Conservation (phyloP, 2,329 filamentous ascomycete genomes). For the Nothopassalora personata region DNA sequence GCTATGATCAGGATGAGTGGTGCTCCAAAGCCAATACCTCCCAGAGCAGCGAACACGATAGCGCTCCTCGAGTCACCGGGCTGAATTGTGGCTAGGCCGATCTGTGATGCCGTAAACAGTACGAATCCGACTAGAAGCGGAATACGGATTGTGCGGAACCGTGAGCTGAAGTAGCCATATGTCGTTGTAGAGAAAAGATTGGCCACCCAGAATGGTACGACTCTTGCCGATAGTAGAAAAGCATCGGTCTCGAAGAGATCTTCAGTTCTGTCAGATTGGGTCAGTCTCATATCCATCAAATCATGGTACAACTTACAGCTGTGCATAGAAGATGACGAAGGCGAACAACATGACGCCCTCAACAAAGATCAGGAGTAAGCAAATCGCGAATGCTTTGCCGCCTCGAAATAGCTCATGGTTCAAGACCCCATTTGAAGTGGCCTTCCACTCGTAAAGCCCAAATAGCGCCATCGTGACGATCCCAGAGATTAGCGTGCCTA, state of each 20-base stretch:
- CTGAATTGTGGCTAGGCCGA: constrained; percentile 15
- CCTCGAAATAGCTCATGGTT: constrained; percentile 17
- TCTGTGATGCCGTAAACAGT: constrained; percentile 11
- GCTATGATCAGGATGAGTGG: constrained; percentile 20
- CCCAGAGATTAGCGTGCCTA: constrained; percentile 31
- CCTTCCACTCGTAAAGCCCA: constrained; percentile 21
- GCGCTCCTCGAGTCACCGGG: constrained; percentile 14
- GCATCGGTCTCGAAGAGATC: constrained; percentile 10
- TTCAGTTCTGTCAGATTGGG: background rate
- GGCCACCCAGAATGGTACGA: constrained; percentile 16
- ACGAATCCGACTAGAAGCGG: constrained; percentile 15
- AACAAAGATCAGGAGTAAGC: constrained; percentile 14
- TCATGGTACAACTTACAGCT: constrained; percentile 7
- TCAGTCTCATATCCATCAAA: background rate
- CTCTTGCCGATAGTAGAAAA: constrained; percentile 2
- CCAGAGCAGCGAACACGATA: constrained; percentile 12
- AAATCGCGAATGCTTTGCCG: constrained; percentile 10
- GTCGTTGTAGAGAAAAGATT: constrained; percentile 1
- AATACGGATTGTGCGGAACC: constrained; percentile 8
- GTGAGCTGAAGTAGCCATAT: constrained; percentile 12
- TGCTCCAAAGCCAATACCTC: constrained; percentile 17
- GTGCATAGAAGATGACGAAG: constrained; percentile 16
- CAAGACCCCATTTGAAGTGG: constrained; percentile 14
- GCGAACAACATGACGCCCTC: constrained; percentile 18
- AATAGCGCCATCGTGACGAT: constrained; percentile 31